phyloP scores from a whole-genome alignment of 306 rosid species.

The Myrica gale region DNA sequence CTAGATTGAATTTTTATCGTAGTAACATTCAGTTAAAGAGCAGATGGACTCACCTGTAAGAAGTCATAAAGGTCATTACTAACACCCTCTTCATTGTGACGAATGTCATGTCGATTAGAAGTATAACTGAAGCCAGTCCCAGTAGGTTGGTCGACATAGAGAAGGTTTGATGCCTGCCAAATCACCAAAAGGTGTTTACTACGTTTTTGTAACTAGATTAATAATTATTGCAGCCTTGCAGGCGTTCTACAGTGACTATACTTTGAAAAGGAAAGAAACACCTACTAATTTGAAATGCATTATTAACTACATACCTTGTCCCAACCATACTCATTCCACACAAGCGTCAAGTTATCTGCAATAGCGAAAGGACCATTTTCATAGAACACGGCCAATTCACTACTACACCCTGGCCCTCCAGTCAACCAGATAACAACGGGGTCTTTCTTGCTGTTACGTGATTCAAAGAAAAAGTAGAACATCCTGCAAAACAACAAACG shows the following conservation, averaged over 20 bases:
- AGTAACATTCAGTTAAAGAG: constrained; percentile 15
- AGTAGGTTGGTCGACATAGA: constrained; percentile 93
- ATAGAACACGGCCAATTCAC: constrained; percentile 93
- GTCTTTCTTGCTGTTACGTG: constrained; percentile 69
- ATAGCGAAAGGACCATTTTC: constrained; percentile 91
- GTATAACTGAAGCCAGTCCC: constrained; percentile 97
- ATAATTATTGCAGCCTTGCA: not conserved
- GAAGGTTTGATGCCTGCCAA: constrained; percentile 83
- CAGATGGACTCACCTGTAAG: constrained; percentile 56
- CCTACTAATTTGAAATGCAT: not conserved
- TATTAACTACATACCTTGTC: constrained; percentile 57
- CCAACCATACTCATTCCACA: constrained; percentile 94
- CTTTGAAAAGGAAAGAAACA: not conserved
- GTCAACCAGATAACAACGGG: constrained; percentile 98
- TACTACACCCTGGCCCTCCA: constrained; percentile 99
- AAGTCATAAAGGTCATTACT: constrained; percentile 91
- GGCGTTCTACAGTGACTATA: not conserved
- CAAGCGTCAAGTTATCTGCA: constrained; percentile 81
- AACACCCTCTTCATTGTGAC: constrained; percentile 83
- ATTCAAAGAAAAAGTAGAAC: constrained; percentile 93
- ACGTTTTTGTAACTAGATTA: constrained; percentile 13
- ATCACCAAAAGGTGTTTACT: constrained; percentile 23
- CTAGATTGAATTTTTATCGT: not conserved
- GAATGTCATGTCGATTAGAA: constrained; percentile 69
- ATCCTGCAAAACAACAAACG: constrained; percentile 49